Base-by-base conservation (phyloP, 2,329 filamentous ascomycete species). In the Alternaria sp. region DNA sequence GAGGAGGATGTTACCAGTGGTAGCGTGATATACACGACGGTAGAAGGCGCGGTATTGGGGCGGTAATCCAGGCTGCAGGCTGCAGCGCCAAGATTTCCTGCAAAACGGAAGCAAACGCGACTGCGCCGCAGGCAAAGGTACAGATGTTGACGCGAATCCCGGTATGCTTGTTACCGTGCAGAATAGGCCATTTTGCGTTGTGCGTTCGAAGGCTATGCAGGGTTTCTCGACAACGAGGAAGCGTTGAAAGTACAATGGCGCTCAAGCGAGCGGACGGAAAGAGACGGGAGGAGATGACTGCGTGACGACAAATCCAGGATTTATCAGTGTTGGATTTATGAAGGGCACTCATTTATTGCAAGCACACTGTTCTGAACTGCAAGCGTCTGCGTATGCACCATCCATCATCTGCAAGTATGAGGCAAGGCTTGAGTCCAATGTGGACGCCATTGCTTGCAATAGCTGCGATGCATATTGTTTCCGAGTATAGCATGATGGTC, bases 51-150 rank as follows among this genome's bases (percentile, higher is more conserved):
- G 46, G 15, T 40, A 46, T 30, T 57, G 49, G 36, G 56, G 23
- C 49, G 28, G 26, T 8, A 6, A 28, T 28, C 8, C 23, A 47
- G 19, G 47, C 54, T 49, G 21, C 23, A 53, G 19, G 47, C 54
- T 49, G 28, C 60, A 54, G 12, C 25, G 54, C 60, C 47, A 59
- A 53, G 60, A n/a, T 17, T 43, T 58, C n/a, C 36, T 40, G n/a
- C 36, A 40, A 17, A n/a, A 40, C 36, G 30, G 50, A 45, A 11
- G 43, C 26, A 26, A 28, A 19, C 15, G 53, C 11, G 12, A 44
- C 12, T 43, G 19, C 44, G 44, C 44, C 44, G 44, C 19, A 25
- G 44, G 19, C 12, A 6, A 25, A 46, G 44, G 44, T 23, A 23
- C 19, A 46, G 19, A 23, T 23, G 4, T 46, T 15, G 19, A 46